These are phyloP conservation scores for Picocystis sp. DNA, from an alignment of 163 green algal genomes.

Conservation along the genomic window DNA sequence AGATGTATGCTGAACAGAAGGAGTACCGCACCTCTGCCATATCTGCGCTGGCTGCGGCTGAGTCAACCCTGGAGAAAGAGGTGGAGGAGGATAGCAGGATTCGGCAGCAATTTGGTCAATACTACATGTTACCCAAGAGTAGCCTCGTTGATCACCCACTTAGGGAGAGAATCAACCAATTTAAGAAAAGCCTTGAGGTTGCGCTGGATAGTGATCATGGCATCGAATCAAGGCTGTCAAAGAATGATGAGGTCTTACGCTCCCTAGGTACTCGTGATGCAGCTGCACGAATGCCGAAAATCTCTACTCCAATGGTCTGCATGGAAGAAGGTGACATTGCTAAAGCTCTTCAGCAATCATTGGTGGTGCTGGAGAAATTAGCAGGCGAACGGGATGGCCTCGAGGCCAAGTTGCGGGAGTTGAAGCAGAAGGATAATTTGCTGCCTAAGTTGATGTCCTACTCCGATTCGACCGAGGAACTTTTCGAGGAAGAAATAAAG, in stretches of 20 bases:
- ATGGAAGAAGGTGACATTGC: slow-evolving; percentile 59
- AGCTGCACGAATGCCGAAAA: not conserved
- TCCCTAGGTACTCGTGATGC: slow-evolving; percentile 39
- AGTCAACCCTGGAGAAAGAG: slow-evolving; percentile 25
- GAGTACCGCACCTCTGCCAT: too few species aligned
- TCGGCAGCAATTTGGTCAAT: slow-evolving; percentile 8
- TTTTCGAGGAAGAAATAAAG: slow-evolving; percentile 60
- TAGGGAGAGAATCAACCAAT: slow-evolving; percentile 23
- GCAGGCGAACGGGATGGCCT: slow-evolving; percentile 42
- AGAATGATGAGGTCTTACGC: not conserved
- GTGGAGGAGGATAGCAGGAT: slow-evolving; percentile 31
- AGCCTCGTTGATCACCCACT: slow-evolving; percentile 3
- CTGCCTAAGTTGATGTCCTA: slow-evolving; percentile 68
- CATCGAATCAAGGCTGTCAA: slow-evolving; percentile 1
- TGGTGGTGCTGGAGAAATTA: slow-evolving; percentile 42
- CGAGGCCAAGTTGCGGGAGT: slow-evolving; percentile 71
- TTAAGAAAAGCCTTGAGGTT: slow-evolving; percentile 25
- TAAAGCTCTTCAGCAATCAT: slow-evolving; percentile 35
- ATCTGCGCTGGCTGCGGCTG: slow-evolving; percentile 23
- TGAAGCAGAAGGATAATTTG: slow-evolving; percentile 76
- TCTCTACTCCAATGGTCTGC: slow-evolving; percentile 26
- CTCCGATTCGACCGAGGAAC: slow-evolving; percentile 24
- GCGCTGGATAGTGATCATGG: slow-evolving; percentile 30
- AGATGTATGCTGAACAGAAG: too few species aligned
- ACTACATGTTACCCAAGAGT: too few species aligned